Conservation (phyloP, 257 asterid genomes). For the Ilex asprella region DNA sequence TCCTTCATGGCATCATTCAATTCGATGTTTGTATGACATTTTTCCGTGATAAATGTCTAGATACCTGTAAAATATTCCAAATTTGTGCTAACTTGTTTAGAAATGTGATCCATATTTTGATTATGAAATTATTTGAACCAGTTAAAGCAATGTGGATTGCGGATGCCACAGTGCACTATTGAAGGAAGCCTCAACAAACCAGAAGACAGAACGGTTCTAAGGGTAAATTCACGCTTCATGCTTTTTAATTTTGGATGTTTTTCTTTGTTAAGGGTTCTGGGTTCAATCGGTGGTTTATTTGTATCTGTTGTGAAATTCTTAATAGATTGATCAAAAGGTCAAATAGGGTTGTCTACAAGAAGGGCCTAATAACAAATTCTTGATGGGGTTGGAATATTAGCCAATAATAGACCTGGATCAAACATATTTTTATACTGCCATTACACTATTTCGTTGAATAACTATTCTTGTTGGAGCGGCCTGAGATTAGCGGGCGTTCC, state of each 20-base stretch:
- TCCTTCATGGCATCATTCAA: constrained; percentile 1
- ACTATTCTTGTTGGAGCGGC: no score
- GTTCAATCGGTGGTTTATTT: not conserved
- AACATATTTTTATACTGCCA: no score
- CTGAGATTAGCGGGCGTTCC: no score
- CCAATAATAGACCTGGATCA: no score
- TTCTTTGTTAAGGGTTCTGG: no score
- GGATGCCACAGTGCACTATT: constrained; percentile 83
- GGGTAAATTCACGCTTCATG: constrained; percentile 24
- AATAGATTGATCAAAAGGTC: no score
- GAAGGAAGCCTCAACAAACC: constrained; percentile 66
- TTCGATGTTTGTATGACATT: constrained; percentile 3
- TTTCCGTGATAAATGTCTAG: not conserved
- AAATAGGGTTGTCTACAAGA: no score
- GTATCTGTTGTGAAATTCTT: not conserved
- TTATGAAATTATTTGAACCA: constrained; percentile 24
- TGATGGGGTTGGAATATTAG: no score
- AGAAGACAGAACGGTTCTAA: constrained; percentile 38
- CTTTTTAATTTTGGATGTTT: no score
- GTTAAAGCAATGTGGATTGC: constrained; percentile 62
- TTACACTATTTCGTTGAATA: no score
- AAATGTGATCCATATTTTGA: constrained; percentile 7
- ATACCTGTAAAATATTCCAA: no score
- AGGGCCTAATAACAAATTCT: no score
- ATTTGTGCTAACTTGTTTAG: not conserved